These are phyloP conservation scores for Solanum ossicruentum DNA, from an alignment of 257 asterid species.

Conservation along the genomic window DNA sequence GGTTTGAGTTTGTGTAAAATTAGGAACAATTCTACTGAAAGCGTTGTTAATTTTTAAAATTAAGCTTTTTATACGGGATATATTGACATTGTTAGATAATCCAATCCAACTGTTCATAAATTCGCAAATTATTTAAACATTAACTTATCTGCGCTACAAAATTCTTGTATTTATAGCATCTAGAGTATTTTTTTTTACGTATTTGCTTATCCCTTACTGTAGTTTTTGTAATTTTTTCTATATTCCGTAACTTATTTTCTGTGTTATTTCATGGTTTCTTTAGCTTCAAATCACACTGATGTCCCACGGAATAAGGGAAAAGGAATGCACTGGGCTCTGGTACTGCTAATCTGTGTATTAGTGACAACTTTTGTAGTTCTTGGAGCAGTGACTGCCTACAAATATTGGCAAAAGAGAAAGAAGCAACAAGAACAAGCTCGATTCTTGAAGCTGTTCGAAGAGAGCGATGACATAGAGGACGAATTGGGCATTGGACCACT, in stretches of 20 bases:
- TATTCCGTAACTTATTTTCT: not conserved
- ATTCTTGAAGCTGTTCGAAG: conserved; percentile 56
- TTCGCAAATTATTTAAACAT: not conserved
- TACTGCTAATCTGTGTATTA: conserved; percentile 11
- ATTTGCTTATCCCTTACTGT: not conserved
- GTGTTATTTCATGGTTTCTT: not conserved
- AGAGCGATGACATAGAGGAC: conserved; percentile 29
- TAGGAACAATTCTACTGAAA: not conserved
- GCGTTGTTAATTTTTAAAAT: not conserved
- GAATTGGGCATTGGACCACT: conserved; percentile 31
- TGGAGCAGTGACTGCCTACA: conserved; percentile 36
- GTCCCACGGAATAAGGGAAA: conserved; percentile 3
- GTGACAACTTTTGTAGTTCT: conserved; percentile 12
- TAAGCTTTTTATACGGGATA: not conserved
- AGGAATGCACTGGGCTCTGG: conserved; percentile 35
- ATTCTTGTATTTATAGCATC: not conserved
- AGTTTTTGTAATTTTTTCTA: not conserved
- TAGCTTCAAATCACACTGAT: conserved; percentile 24
- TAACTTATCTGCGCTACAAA: not conserved
- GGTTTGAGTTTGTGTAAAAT: not conserved
- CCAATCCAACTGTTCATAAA: not conserved
- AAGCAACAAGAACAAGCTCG: conserved; percentile 73
- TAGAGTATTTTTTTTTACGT: not conserved
- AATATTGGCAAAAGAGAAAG: conserved; percentile 49
- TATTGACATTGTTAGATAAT: not conserved